Evolutionary conservation across 164 flowering plant species (phyloP).

Genomic region (Nymphaea colorata): DNA sequence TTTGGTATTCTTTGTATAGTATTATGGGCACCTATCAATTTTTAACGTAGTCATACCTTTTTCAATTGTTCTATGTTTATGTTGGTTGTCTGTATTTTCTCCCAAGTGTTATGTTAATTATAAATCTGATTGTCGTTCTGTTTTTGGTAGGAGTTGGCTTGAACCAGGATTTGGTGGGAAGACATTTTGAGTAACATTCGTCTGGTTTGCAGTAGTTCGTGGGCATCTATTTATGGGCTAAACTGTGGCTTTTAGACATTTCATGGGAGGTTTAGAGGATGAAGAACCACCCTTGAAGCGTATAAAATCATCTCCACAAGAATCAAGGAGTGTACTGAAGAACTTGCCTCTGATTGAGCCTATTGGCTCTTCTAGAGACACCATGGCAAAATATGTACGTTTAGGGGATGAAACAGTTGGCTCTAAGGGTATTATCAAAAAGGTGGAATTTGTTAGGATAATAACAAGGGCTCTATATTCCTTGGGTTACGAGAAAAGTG

Average conservation of each 20-base stretch:
- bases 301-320: conserved; percentile 41
- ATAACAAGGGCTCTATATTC: conserved; percentile 66
- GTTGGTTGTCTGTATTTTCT: neutral
- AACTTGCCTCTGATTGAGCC: conserved; percentile 30
- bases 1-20: neutral
- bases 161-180: too few relatives aligned
- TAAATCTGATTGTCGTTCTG: neutral
- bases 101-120: neutral
- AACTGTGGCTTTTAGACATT: conserved; percentile 32
- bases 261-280: conserved; percentile 93
- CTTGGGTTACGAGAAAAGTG: conserved; percentile 57
- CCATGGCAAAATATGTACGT: conserved; percentile 64
- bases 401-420: conserved; percentile 55
- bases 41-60: too few relatives aligned
- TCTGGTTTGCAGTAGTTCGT: too few relatives aligned
- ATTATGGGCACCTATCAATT: neutral
- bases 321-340: conserved; percentile 25
- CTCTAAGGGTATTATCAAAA: conserved; percentile 49
- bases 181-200: too few relatives aligned
- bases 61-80: neutral
- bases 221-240: conserved; percentile 60
- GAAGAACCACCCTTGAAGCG: conserved; percentile 82
- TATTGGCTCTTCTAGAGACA: conserved; percentile 33
- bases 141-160: neutral
- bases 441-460: conserved; percentile 57